Base-by-base conservation (phyloP, 106 monocot genomes). In the Amphibolis antarctica region DNA sequence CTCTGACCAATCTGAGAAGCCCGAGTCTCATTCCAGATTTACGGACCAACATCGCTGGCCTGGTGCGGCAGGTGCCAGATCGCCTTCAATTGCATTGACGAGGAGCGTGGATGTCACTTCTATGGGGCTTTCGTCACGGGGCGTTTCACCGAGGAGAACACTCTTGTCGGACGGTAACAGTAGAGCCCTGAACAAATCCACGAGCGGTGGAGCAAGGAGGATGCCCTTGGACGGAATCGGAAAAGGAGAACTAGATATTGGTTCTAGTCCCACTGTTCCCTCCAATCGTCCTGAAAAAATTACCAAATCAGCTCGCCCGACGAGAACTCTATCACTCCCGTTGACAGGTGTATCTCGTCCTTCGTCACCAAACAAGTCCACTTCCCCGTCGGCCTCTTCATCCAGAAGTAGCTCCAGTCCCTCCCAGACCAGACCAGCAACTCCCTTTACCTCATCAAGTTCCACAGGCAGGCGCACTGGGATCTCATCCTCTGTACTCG, bases 11-110 rank as follows among this genome's bases (percentile, higher is more conserved):
- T n/a, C n/a, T n/a, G n/a, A n/a, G n/a, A n/a, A n/a, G n/a, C n/a
- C n/a, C n/a, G n/a, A n/a, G n/a, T n/a, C n/a, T 9, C 77, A 85
- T 60, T 63, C 68, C 11, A 85, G 78, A 59, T 66, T 74, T 44
- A 62, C 66, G 21, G 80, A 94, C 45, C 83, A 82, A 20, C 77
- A 79, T 73, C 70, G 78, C n/a, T 80, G 96, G 90, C 85, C 84
- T 25, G 57, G 71, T 2, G 69, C 72, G 46, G 45, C 57, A 24
- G 63, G 76, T 51, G 69, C 72, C 12, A 84, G 67, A 61, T 24
- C 78, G 31, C 65, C 84, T 28, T 28, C 21, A 48, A 78, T 26
- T 82, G 44, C 55, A 19, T 52, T 81, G 66, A 62, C 68, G 4
- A 73, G 63, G 44, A 79, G 82, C 46, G 28, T 86, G 62, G 82